phyloP scores from a whole-genome alignment of 176 grass and related monocot genomes.

The Paspalum vaginatum region DNA sequence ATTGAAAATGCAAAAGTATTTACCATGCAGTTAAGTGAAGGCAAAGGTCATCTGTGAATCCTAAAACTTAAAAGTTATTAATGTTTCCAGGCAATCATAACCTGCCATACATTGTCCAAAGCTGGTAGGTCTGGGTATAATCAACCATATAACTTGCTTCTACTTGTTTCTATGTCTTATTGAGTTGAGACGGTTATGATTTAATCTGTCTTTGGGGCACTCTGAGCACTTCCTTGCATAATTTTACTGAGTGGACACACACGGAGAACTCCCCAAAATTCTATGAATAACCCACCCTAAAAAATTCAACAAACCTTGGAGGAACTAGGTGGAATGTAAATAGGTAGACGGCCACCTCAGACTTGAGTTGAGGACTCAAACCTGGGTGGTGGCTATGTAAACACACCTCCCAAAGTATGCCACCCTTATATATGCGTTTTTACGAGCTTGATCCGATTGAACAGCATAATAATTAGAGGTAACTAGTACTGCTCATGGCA shows the following conservation, averaged over 20 bases:
- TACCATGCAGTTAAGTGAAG: not conserved
- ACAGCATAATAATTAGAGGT: not conserved
- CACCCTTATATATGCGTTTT: not conserved
- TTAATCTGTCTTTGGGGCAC: not conserved
- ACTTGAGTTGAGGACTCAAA: not conserved
- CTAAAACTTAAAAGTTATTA: not conserved
- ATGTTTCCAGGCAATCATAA: not conserved
- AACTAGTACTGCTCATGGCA: not conserved
- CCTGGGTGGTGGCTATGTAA: not conserved
- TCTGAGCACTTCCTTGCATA: not conserved
- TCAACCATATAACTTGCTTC: not conserved
- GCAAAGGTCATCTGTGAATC: not conserved
- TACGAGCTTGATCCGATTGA: not conserved
- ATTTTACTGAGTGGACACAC: not conserved
- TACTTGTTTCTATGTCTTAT: not conserved
- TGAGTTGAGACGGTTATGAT: not conserved
- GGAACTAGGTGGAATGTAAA: not conserved
- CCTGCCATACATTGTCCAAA: not conserved
- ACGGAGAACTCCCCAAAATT: not conserved
- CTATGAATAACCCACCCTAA: not conserved
- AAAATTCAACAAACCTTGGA: not conserved
- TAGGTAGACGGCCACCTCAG: not conserved
- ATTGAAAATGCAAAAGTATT: constrained; percentile 11
- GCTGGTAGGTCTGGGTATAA: not conserved
- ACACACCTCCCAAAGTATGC: not conserved